phyloP scores from a whole-genome alignment of 805 yeast species.

The Monosporozyma aerobia region DNA sequence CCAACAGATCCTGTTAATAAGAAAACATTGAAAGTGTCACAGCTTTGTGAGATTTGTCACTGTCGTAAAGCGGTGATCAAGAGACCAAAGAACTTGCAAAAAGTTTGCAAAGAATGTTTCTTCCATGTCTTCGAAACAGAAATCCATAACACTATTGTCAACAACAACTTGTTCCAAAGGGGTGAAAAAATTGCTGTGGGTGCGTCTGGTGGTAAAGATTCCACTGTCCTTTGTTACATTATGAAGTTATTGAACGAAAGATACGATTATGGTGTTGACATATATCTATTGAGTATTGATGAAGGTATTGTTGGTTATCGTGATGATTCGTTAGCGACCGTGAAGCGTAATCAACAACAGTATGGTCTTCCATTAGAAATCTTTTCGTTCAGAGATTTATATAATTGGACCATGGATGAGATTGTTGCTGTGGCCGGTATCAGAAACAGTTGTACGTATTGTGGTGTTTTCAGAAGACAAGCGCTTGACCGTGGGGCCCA shows the following conservation, averaged over 20 bases:
- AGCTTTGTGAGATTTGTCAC: conserved; percentile 76
- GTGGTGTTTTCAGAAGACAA: conserved; percentile 95
- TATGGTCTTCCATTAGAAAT: conserved; percentile 71
- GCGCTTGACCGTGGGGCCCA: conserved; percentile 95
- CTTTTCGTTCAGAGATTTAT: conserved; percentile 78
- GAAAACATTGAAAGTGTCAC: conserved; percentile 28
- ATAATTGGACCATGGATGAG: conserved; percentile 98
- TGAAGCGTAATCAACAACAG: conserved; percentile 82
- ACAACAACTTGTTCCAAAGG: conserved; percentile 54
- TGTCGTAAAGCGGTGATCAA: conserved; percentile 75
- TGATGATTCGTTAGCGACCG: conserved; percentile 95
- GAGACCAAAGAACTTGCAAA: conserved; percentile 86
- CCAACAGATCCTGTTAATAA: conserved; percentile 30
- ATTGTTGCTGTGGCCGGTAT: conserved; percentile 92
- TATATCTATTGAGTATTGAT: conserved; percentile 79
- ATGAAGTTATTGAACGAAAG: conserved; percentile 82
- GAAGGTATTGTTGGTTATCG: conserved; percentile 97
- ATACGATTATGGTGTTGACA: conserved; percentile 76
- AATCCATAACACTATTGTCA: conserved; percentile 78
- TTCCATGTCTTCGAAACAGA: conserved; percentile 88
- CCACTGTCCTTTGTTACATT: conserved; percentile 87
- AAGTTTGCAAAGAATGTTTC: conserved; percentile 85
- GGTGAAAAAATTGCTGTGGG: conserved; percentile 96
- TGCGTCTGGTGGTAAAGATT: conserved; percentile 97
- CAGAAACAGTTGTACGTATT: conserved; percentile 90